These are phyloP conservation scores for Aspergillus japonicus DNA, from an alignment of 2,329 filamentous ascomycete species.

Conservation along the genomic window DNA sequence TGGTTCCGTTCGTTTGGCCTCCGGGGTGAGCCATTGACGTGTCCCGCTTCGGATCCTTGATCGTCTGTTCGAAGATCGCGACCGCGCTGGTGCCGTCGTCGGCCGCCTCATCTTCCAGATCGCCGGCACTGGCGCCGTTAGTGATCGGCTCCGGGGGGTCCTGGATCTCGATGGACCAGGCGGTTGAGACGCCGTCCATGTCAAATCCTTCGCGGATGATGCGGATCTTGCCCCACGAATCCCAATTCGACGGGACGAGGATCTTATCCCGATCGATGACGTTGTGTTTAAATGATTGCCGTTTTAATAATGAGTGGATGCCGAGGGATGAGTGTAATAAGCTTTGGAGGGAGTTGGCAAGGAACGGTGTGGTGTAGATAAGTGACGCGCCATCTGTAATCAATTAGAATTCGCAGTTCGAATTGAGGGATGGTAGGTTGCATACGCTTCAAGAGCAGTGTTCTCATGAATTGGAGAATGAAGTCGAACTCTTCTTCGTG, in stretches of 20 bases:
- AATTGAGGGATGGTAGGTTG: conserved; percentile 18
- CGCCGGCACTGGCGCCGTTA: conserved; percentile 25
- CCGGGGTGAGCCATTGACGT: conserved; percentile 56
- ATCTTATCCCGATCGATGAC: conserved; percentile 94
- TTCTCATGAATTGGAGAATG: conserved; percentile 88
- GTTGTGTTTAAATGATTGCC: conserved; percentile 79
- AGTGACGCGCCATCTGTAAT: conserved; percentile 73
- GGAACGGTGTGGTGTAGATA: conserved; percentile 77
- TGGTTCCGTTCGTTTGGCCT: conserved; percentile 40
- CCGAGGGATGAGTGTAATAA: conserved; percentile 82
- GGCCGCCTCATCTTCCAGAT: conserved; percentile 23
- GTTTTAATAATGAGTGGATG: conserved; percentile 78
- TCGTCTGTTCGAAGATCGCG: conserved; percentile 73
- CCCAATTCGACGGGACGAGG: conserved; percentile 93
- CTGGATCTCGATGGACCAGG: conserved; percentile 83
- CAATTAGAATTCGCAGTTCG: conserved; percentile 13
- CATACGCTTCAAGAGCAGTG: conserved; percentile 78
- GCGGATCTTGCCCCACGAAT: conserved; percentile 96
- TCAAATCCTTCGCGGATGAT: conserved; percentile 90
- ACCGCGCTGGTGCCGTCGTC: conserved; percentile 60
- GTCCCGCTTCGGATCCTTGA: conserved; percentile 70
- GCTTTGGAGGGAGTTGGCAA: conserved; percentile 72
- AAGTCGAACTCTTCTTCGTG: conserved; percentile 97
- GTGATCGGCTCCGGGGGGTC: conserved; percentile 41
- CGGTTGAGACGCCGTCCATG: conserved; percentile 78